A percentile compares a stretch with the other conserved stretches of the same genome.
Evolutionary conservation across 495 filamentous ascomycete genomes (phyloP).

Genomic region (Aspergillus wentii): DNA sequence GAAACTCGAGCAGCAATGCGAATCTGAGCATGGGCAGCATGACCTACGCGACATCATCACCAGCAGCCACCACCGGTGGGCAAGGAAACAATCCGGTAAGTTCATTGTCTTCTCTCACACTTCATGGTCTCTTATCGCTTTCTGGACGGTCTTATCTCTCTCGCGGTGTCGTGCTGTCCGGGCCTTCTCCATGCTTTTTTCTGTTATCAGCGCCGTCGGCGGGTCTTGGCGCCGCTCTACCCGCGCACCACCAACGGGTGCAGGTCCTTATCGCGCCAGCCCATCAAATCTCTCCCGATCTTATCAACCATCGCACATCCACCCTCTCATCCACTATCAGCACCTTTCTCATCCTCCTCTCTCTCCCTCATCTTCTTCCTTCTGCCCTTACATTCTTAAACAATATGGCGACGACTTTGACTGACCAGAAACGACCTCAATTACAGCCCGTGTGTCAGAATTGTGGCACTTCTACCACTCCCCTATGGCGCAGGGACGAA

Average conservation of each 20-base stretch:
- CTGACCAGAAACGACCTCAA: conserved; percentile 53
- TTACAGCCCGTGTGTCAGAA: conserved; percentile 96
- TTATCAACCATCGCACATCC: conserved; percentile 38
- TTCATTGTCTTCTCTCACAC: conserved; percentile 7
- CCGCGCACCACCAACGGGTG: conserved; percentile 28
- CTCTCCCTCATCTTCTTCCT: conserved; percentile 13
- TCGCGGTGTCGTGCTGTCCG: conserved; percentile 7
- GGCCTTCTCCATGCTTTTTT: conserved; percentile 1
- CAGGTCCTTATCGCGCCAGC: conserved; percentile 36
- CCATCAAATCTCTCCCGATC: conserved; percentile 47
- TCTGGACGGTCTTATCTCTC: conserved; percentile 17
- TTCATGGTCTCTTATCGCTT: conserved; percentile 15
- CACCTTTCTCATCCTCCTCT: conserved; percentile 15
- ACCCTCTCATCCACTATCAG: conserved; percentile 24
- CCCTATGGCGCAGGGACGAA: conserved; percentile 96
- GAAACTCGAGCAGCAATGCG: conserved; percentile 45
- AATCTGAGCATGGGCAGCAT: conserved; percentile 51
- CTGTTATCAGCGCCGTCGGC: conserved; percentile 28
- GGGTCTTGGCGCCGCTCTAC: conserved; percentile 36
- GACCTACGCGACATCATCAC: conserved; percentile 60
- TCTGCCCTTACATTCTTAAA: conserved; percentile 8
- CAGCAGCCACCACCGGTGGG: conserved; percentile 62
- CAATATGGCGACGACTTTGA: conserved; percentile 53
- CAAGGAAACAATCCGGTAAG: conserved; percentile 65
- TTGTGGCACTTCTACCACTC: conserved; percentile 91